phyloP scores from a whole-genome alignment of 2,329 filamentous ascomycete species.

The Myotisia sp. region DNA sequence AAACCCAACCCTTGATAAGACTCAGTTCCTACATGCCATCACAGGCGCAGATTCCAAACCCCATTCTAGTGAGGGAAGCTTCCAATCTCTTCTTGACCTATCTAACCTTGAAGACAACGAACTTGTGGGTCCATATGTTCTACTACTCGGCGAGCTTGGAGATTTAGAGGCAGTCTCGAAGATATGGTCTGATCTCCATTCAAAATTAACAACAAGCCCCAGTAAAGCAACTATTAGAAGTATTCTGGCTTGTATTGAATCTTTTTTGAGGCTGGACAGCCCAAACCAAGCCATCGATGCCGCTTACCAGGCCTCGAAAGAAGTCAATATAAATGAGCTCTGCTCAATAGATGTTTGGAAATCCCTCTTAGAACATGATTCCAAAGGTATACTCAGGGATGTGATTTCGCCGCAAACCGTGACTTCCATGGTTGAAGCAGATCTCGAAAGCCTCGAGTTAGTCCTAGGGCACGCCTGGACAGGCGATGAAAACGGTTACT shows the following conservation, averaged over 20 bases:
- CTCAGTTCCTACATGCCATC: conserved; percentile 8
- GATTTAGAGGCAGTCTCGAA: conserved; percentile 13
- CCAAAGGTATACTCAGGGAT: conserved; percentile 14
- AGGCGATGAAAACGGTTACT: conserved; percentile 8
- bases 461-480: conserved; percentile 21
- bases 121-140: conserved; percentile 7
- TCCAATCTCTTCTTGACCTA: conserved; percentile 7
- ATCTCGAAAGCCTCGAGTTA: conserved; percentile 19
- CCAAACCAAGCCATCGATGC: conserved; percentile 15
- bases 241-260: conserved; percentile 17
- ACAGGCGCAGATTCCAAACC: conserved; percentile 3
- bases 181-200: conserved; percentile 16
- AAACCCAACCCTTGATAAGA: conserved; percentile 3
- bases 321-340: conserved; percentile 13
- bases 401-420: conserved; percentile 16
- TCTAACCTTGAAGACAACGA: conserved; percentile 3
- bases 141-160: conserved; percentile 13
- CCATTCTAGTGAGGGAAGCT: neutral
- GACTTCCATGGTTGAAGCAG: conserved; percentile 15
- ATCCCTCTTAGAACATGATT: conserved; percentile 11
- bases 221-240: conserved; percentile 5
- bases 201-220: conserved; percentile 5
- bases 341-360: conserved; percentile 11
- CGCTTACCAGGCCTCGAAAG: conserved; percentile 17
- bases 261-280: conserved; percentile 16